A percentile compares a stretch with the other conserved stretches of the same genome.
phyloP scores from a whole-genome alignment of 2,329 filamentous ascomycete genomes.

The Thielaviopsis cerberus region DNA sequence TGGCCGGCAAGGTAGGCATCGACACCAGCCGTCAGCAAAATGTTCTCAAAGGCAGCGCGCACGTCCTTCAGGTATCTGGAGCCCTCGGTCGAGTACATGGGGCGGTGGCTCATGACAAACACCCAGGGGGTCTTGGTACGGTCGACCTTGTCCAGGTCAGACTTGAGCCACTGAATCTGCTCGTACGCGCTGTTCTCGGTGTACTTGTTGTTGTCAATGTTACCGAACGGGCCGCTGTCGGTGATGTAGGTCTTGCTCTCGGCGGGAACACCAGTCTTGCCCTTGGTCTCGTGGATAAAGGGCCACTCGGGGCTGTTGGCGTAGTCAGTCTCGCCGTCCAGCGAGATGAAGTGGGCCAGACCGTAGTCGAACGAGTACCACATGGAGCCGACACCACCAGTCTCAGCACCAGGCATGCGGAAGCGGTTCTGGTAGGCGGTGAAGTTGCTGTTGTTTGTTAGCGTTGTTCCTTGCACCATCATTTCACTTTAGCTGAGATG shows the following conservation, averaged over 20 bases:
- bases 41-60: slow-evolving; percentile 26
- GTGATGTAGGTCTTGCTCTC: slow-evolving; percentile 26
- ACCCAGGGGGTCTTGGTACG: slow-evolving; percentile 31
- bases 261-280: slow-evolving; percentile 23
- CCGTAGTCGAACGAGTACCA: slow-evolving; percentile 38
- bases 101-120: slow-evolving; percentile 29
- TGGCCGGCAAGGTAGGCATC: slow-evolving; percentile 25
- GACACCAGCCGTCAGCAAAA: slow-evolving; percentile 26
- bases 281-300: slow-evolving; percentile 24
- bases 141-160: slow-evolving; percentile 26
- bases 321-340: slow-evolving; percentile 32
- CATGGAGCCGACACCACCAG: slow-evolving; percentile 30
- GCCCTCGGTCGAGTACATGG: slow-evolving; percentile 28
- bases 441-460: slow-evolving; percentile 20
- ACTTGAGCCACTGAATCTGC: slow-evolving; percentile 28
- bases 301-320: slow-evolving; percentile 27
- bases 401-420: slow-evolving; percentile 30
- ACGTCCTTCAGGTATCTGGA: slow-evolving; percentile 26
- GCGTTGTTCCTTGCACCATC: too few relatives aligned
- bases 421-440: slow-evolving; percentile 33
- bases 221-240: slow-evolving; percentile 30
- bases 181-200: slow-evolving; percentile 24
- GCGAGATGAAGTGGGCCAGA: slow-evolving; percentile 30
- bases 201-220: slow-evolving; percentile 22
- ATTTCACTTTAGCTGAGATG: too few relatives aligned